A percentile compares a stretch with the other conserved stretches of the same genome.
These are phyloP conservation scores for Phaeosphaeriaceae sp. DNA, from an alignment of 2,329 filamentous ascomycete species.

Conservation along the genomic window DNA sequence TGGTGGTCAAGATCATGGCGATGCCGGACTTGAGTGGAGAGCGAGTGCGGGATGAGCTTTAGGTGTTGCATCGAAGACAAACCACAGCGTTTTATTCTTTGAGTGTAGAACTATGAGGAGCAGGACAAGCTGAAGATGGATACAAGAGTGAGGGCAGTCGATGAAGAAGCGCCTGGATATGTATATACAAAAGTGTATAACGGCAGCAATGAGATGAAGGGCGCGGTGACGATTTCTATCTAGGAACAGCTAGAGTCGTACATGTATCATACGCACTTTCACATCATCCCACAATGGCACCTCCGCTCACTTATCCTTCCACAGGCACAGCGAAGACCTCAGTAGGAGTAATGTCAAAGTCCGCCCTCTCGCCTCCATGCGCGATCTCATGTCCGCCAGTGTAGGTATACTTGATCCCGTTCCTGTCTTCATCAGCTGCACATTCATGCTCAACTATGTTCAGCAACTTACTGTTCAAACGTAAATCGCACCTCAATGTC, in stretches of 20 bases:
- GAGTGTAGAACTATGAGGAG: not conserved
- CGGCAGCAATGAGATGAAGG: not conserved
- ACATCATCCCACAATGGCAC: not conserved
- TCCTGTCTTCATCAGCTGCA: slow-evolving; percentile 7
- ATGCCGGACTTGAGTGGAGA: slow-evolving; percentile 73
- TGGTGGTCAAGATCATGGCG: slow-evolving; percentile 96
- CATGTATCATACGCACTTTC: not conserved
- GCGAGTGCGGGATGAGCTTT: slow-evolving; percentile 41
- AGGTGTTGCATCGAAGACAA: not conserved
- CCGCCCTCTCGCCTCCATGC: not conserved
- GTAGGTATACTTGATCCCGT: slow-evolving; percentile 20
- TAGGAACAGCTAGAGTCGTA: no score
- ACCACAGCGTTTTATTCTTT: not conserved
- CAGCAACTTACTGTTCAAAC: slow-evolving; percentile 17
- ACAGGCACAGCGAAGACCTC: not conserved
- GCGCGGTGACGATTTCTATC: no score
- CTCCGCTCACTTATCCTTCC: not conserved
- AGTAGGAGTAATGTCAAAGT: not conserved
- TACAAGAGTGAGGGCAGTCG: not conserved
- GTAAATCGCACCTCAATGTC: slow-evolving; percentile 19
- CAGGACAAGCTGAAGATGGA: not conserved
- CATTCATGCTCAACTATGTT: not conserved
- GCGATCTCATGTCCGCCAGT: slow-evolving; percentile 9
- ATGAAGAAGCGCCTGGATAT: not conserved
- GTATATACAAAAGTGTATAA: not conserved